Base-by-base conservation (phyloP, 495 filamentous ascomycete species). In the Margaritispora aquatica region DNA sequence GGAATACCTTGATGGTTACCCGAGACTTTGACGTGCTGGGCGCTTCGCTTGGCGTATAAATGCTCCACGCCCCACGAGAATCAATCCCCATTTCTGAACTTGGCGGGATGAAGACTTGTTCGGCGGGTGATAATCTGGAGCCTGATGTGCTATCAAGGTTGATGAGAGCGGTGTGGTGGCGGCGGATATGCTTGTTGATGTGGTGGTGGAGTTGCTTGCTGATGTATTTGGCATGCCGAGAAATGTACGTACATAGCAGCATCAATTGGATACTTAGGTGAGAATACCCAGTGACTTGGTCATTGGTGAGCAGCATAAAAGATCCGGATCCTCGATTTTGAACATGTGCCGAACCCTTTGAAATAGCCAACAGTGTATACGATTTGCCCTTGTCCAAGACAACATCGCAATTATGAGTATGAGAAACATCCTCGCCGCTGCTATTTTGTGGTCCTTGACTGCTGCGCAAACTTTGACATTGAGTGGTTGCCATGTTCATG, bases 401-500 rank as follows among this genome's bases (percentile, higher is more conserved):
- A n/a, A 8, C 19, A 17, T 44, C 17, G 38, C 7, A n/a, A n/a
- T 44, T n/a, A 44, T 44, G 38, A 44, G 17, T 44, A n/a, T 44
- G 19, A 10, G 38, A n/a, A 44, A 44, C 2, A 3, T n/a, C 11
- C 2, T 44, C 17, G 2, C 19, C 38, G 38, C 15, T 44, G 38
- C 38, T 44, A 17, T 17, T 44, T 17, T 44, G 38, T n/a, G 11
- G 38, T 44, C 38, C 38, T 44, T n/a, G 17, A n/a, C 38, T n/a
- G 17, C 17, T 38, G 52, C 26, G 1, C 26, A 34, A 20, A 38
- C 27, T 2, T 13, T 49, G 2, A 47, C 38, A 23, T 31, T 70
- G 13, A 56, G 26, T 27, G 64, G 52, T 19, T 69, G 68, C 24
- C 62, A 63, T 21, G 31, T 68, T 26, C 62, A 65, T 47, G 62